Percentiles rank a stretch among this genome's conserved stretches.
Evolutionary conservation across 2,329 filamentous ascomycete genomes (phyloP).

Genomic region (Zymoseptoria pseudotritici): DNA sequence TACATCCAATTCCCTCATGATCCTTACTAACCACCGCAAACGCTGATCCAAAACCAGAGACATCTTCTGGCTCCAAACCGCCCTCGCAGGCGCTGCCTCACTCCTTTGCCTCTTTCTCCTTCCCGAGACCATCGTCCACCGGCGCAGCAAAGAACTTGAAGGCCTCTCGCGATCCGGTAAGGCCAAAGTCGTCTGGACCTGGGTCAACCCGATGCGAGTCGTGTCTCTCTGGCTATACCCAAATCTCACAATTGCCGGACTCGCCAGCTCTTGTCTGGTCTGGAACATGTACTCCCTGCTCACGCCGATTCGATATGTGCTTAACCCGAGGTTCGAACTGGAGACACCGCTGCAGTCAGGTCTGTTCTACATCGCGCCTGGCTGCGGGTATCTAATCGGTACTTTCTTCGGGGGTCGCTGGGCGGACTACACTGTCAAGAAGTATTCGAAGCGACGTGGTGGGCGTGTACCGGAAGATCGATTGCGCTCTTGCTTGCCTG

Average conservation of each 20-base stretch:
- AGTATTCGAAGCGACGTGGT: slow-evolving; percentile 52
- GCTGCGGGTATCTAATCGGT: slow-evolving; percentile 60
- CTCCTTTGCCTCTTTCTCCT: slow-evolving; percentile 58
- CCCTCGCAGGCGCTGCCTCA: slow-evolving; percentile 53
- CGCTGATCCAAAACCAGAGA: slow-evolving; percentile 33
- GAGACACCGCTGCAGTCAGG: slow-evolving; percentile 59
- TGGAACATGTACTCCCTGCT: slow-evolving; percentile 65
- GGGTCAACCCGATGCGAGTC: slow-evolving; percentile 61
- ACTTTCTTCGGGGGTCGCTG: slow-evolving; percentile 66
- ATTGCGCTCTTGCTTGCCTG: slow-evolving; percentile 51
- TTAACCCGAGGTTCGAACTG: slow-evolving; percentile 67
- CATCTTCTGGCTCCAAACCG: slow-evolving; percentile 72
- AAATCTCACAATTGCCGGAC: slow-evolving; percentile 56
- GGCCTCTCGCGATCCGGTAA: slow-evolving; percentile 47
- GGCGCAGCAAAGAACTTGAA: slow-evolving; percentile 54
- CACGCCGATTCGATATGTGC: slow-evolving; percentile 55
- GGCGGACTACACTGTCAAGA: slow-evolving; percentile 59
- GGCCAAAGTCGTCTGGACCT: slow-evolving; percentile 48
- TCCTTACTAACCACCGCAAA: too few relatives aligned
- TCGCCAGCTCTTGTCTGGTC: slow-evolving; percentile 56
- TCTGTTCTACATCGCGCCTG: slow-evolving; percentile 68
- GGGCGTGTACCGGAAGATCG: slow-evolving; percentile 64
- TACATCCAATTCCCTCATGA: not conserved
- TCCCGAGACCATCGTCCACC: slow-evolving; percentile 64
- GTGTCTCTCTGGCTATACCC: slow-evolving; percentile 59